Percentiles rank a stretch among this genome's conserved stretches.
Evolutionary conservation across 352 stramenopile genomes (phyloP).

Genomic region (Phytopythium mirpurense): DNA sequence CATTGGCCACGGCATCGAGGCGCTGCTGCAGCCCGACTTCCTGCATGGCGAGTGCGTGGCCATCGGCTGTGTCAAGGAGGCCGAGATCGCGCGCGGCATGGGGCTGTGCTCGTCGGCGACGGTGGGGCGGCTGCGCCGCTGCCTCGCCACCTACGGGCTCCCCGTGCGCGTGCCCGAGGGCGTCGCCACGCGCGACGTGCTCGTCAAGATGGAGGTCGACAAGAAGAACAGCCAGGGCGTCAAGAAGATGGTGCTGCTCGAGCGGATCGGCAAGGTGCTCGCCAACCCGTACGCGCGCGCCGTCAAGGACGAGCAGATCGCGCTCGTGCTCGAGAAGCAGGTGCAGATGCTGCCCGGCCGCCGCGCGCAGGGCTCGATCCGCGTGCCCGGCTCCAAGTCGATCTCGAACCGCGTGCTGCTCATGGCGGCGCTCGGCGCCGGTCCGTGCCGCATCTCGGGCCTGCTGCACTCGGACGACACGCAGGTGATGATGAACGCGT

Average conservation of each 20-base stretch:
- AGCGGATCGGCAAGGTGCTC: constrained; percentile 65
- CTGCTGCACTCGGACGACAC: constrained; percentile 97
- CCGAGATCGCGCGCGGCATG: constrained; percentile 88
- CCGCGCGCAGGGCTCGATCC: constrained; percentile 48
- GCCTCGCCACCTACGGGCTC: constrained; percentile 62
- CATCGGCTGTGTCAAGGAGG: constrained; percentile 97
- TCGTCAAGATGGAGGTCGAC: constrained; percentile 85
- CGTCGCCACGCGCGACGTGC: constrained; percentile 47
- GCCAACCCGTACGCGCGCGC: constrained; percentile 65
- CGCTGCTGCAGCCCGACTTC: constrained; percentile 92
- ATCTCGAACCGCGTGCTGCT: constrained; percentile 97
- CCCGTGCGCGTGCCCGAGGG: constrained; percentile 59
- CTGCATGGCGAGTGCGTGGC: constrained; percentile 96
- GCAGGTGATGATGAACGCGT: constrained; percentile 96
- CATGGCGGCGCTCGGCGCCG: constrained; percentile 90
- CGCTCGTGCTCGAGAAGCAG: constrained; percentile 72
- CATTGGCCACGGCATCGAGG: constrained; percentile 98
- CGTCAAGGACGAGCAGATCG: constrained; percentile 69
- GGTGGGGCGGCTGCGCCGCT: constrained; percentile 61
- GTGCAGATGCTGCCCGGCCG: constrained; percentile 49
- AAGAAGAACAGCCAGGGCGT: constrained; percentile 83
- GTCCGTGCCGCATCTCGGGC: constrained; percentile 80
- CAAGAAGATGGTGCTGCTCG: constrained; percentile 79
- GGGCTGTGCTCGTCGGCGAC: constrained; percentile 65
- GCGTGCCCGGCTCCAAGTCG: constrained; percentile 96